phyloP scores from a whole-genome alignment of 2,329 filamentous ascomycete genomes.

The Dendrostoma leiphaemia region DNA sequence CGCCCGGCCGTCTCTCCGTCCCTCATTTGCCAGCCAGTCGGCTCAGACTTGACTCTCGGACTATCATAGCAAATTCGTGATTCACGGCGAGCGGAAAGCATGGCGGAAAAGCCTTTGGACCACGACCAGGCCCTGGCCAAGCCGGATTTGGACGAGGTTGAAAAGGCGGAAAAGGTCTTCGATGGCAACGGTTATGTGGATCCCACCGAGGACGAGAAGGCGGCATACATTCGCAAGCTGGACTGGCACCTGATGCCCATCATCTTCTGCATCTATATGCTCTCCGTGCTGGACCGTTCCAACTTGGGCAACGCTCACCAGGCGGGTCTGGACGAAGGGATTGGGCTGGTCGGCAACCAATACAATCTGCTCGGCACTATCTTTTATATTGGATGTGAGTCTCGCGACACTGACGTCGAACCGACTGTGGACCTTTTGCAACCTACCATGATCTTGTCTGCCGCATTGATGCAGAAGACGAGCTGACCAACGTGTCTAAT shows the following conservation, averaged over 20 bases:
- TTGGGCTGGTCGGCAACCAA: conserved; percentile 24
- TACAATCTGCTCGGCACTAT: conserved; percentile 28
- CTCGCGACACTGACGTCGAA: not conserved
- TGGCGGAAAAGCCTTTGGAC: not conserved
- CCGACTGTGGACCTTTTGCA: not conserved
- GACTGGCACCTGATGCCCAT: conserved; percentile 24
- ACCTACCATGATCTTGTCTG: not conserved
- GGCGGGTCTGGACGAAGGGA: conserved; percentile 28
- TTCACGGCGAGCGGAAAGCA: not conserved
- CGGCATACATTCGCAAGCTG: conserved; percentile 15
- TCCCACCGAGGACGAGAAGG: conserved; percentile 4
- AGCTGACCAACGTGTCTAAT: not conserved
- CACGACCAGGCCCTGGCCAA: not conserved
- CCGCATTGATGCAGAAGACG: too few species aligned
- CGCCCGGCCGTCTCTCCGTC: not conserved
- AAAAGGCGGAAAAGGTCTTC: not conserved
- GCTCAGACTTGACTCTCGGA: not conserved
- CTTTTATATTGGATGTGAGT: conserved; percentile 22
- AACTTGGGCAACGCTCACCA: conserved; percentile 29
- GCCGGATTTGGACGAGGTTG: conserved; percentile 2
- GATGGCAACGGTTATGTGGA: not conserved
- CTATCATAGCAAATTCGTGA: not conserved
- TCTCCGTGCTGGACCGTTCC: conserved; percentile 31
- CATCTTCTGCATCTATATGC: conserved; percentile 28
- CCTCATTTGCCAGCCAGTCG: not conserved